Evolutionary conservation across 2,329 filamentous ascomycete genomes (phyloP).

Genomic region (Penicillium sp.): DNA sequence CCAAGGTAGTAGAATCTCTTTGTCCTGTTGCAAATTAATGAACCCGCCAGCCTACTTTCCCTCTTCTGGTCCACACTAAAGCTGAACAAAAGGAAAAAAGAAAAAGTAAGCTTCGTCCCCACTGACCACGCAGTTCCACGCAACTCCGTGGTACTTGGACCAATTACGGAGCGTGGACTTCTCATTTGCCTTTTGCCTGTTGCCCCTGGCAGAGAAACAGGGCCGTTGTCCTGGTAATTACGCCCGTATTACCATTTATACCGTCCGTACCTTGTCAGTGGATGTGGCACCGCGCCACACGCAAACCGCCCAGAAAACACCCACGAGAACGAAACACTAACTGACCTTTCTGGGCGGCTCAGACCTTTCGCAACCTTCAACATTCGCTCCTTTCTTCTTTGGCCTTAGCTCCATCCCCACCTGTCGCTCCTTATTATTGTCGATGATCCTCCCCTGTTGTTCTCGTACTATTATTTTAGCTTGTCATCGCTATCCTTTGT

Average conservation of each 20-base stretch:
- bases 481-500: background rate
- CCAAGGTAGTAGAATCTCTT: too few relatives aligned
- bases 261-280: too few relatives aligned
- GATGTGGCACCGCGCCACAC: too few relatives aligned
- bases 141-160: background rate
- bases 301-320: too few relatives aligned
- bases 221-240: background rate
- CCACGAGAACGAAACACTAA: too few relatives aligned
- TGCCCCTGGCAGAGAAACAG: background rate
- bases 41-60: too few relatives aligned
- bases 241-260: background rate
- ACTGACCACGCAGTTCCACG: background rate
- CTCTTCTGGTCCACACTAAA: background rate
- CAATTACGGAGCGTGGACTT: background rate
- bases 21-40: too few relatives aligned
- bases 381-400: conserved; percentile 22
- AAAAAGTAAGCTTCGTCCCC: background rate
- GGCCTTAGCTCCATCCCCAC: conserved; percentile 22
- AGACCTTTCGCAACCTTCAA: conserved; percentile 28
- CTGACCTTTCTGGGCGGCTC: background rate
- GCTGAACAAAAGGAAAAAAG: background rate
- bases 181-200: conserved; percentile 1
- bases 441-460: conserved; percentile 13
- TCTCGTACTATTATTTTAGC: background rate
- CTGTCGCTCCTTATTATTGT: conserved; percentile 27